Base-by-base conservation (phyloP, 108 stramenopile genomes). In the Cylindrotheca fusiformis region DNA sequence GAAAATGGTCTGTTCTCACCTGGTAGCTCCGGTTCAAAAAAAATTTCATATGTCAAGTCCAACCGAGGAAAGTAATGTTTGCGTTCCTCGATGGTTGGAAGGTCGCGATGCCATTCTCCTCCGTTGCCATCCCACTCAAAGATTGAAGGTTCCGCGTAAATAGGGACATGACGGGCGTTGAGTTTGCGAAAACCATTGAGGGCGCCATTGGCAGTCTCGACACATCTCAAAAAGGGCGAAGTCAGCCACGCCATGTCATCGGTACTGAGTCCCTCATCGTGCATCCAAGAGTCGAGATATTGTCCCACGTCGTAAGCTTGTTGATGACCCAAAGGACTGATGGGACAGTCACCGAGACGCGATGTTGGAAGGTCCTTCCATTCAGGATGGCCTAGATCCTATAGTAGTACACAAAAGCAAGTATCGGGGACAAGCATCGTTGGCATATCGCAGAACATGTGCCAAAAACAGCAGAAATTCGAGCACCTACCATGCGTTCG, bases 291-390 rank as follows among this genome's bases (percentile, higher is more conserved):
- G 48, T 85, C 75, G 6, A 85, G 55, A 58, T 69, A 85, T 31
- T 25, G 18, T 0, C 84, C 91, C 26, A 85, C 82, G 54, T 93
- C 84, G 32, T 68, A 65, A 8, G 91, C 91, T 70, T 93, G 91
- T 45, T 64, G 65, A 68, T 87, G 84, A 4, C 91, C 91, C 24
- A 93, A 63, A 3, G 71, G 45, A 26, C 76, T 78, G 3, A 93
- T 52, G 1, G 91, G 86, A 0, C 86, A 85, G 60, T 93, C 91
- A 27, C 79, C 81, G 14, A 14, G 30, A 18, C 78, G 75, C 12
- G 63, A 67, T 18, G 69, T 69, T 1, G 60, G 29, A 22, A 32
- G 22, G 61, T 59, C 29, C 49, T 70, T 74, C 66, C 64, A 71
- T n/a, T 75, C 76, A 58, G 68, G 83, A 63, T 63, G 79, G 63